Base-by-base conservation (phyloP, 75 land plant genomes). In the Sequoiadendron giganteum region DNA sequence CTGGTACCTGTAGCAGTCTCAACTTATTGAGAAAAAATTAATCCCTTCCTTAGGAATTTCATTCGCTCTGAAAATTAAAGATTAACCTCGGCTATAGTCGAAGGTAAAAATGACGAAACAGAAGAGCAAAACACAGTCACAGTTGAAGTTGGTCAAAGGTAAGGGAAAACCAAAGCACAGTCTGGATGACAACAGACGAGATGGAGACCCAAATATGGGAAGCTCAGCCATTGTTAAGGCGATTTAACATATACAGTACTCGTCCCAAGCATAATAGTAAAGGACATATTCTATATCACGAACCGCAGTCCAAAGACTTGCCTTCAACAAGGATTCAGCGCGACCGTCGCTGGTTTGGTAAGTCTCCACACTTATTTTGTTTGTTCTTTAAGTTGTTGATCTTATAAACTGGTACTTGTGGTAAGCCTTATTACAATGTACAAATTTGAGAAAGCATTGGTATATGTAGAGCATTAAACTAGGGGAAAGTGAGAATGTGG, bases 261-360 rank as follows among this genome's bases (percentile, higher is more conserved):
- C 90, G 99, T 75, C 99, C 99, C 2, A 95, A 92, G 85, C 93
- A 98, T 28, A 90, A 97, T 88, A 83, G 91, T 72, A 90, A 91
- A 85, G 97, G 97, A 16, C 88, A 89, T 84, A 86, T 94, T 77
- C 88, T 95, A 68, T 90, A 91, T 84, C 91, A 93, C 36, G 95
- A 95, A 88, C 89, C 93, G 30, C 98, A 97, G 91, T 96, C 97
- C 55, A 92, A 93, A 87, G 99, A 97, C 75, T 91, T 98, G 21
- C 99, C 99, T 28, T 88, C 87, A 45, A 98, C 99, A 16, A 93
- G 99, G 80, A 96, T 98, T 80, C 94, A 93, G 87, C 99, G 98
- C 18, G 97, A 98, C 90, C 95, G 99, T 80, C 94, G 97, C 11
- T 98, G 99, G 99, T 98, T 98, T 61, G 99, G 99, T 97, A 87